Evolutionary conservation across 352 stramenopile genomes (phyloP).

Genomic region (Phytophthora sojae): DNA sequence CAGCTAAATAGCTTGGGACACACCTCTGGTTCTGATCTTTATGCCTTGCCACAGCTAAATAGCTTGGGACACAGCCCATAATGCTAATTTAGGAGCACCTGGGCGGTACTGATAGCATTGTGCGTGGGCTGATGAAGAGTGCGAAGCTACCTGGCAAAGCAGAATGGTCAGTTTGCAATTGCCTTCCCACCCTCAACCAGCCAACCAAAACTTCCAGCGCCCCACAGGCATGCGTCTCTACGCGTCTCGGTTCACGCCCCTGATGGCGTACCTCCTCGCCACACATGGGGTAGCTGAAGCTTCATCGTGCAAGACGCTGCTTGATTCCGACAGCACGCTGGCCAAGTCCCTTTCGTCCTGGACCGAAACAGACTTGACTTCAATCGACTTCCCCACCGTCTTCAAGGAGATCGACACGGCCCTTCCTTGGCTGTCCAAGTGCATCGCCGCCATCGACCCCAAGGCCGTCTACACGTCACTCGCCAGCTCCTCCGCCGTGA

Average conservation of each 20-base stretch:
- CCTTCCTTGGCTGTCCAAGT: constrained; percentile 57
- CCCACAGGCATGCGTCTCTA: not conserved
- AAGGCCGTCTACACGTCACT: constrained; percentile 26
- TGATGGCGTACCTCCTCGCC: not conserved
- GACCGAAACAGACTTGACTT: not conserved
- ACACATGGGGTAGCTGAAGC: not conserved
- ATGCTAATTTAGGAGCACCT: too few species aligned
- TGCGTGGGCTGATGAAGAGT: too few species aligned
- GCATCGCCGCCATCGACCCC: constrained; percentile 43
- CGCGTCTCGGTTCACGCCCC: not conserved
- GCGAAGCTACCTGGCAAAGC: too few species aligned
- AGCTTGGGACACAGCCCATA: too few species aligned
- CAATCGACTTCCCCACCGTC: constrained; percentile 18
- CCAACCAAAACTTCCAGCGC: not conserved
- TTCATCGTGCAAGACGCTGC: constrained; percentile 22
- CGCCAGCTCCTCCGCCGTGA: constrained; percentile 19
- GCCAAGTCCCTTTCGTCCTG: constrained; percentile 4
- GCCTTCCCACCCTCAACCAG: too few species aligned
- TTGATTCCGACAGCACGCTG: constrained; percentile 12
- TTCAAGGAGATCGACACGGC: constrained; percentile 37
- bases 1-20: too few species aligned
- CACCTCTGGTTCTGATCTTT: too few species aligned
- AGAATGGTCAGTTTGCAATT: too few species aligned
- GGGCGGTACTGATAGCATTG: too few species aligned
- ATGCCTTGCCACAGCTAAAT: too few species aligned